Evolutionary conservation across 805 yeast species (phyloP).

Genomic region (Jamesozyma jinghongensis): DNA sequence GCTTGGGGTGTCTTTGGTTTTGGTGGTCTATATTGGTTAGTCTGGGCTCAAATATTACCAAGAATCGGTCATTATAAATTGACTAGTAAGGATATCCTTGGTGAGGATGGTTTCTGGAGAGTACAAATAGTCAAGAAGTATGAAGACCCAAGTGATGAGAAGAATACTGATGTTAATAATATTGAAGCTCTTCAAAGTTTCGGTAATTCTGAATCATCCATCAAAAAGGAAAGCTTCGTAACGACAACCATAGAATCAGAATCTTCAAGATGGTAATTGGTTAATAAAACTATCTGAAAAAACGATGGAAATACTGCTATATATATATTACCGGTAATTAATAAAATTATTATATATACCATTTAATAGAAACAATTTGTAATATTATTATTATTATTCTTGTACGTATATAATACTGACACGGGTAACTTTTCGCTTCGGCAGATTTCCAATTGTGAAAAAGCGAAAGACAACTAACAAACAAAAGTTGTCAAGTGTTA

Average conservation of each 20-base stretch:
- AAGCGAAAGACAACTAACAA: too few relatives aligned
- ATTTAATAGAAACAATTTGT: too few relatives aligned
- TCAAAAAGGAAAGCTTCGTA: neutral
- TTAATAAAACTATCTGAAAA: too few relatives aligned
- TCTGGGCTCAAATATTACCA: slow-evolving; percentile 56
- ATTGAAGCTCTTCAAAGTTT: neutral
- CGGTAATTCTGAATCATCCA: neutral
- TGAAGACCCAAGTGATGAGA: slow-evolving; percentile 6
- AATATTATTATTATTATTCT: too few relatives aligned
- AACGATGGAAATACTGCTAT: too few relatives aligned
- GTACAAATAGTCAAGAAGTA: slow-evolving; percentile 36
- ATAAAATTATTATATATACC: too few relatives aligned
- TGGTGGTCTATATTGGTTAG: slow-evolving; percentile 57
- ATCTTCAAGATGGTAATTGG: too few relatives aligned
- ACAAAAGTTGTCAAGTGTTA: too few relatives aligned
- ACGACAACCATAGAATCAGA: neutral
- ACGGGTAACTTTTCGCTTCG: too few relatives aligned
- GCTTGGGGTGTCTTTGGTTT: slow-evolving; percentile 64
- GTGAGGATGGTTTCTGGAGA: slow-evolving; percentile 68
- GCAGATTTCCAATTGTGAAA: too few relatives aligned
- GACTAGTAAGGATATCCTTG: slow-evolving; percentile 44
- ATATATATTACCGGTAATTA: too few relatives aligned
- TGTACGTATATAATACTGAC: too few relatives aligned
- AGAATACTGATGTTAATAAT: slow-evolving; percentile 3
- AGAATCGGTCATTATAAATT: slow-evolving; percentile 42